Evolutionary conservation across 768 basidiomycete species (phyloP), one percentile per base, ranked within the genome.

Genomic region (Pisolithus albus): DNA sequence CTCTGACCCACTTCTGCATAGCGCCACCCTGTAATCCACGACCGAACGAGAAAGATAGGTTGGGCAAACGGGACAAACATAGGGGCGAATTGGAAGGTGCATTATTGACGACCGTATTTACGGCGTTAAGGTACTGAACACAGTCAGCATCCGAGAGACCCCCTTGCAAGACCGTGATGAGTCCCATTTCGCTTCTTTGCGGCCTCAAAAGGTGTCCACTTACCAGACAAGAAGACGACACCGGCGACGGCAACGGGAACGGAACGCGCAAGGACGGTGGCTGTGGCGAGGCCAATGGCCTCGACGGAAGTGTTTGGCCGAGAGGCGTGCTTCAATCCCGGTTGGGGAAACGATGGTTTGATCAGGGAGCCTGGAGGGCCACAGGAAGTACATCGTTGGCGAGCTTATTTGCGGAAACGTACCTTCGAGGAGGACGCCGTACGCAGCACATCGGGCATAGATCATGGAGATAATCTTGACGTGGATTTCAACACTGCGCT

Each of bases 331-430:
- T 75, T 70, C 19, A 74, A 56, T 7, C 77, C 74, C 15, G 77
- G 73, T 56, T 79, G 76, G 26, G 77, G 70, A 64, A 78, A 79
- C 1, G 75, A 78, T 4, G 75, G 75, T 50, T 79, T 79, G 54
- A 80, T 72, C 40, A 79, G 66, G 5, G 75, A 71, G 19, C 76
- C 77, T 78, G 45, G 13, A 50, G 37, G 34, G 11, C 34, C 10
- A 45, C 16, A 7, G 7, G 56, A 32, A 42, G 5, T 43, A 19
- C 5, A 42, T 7, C 13, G 40, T 30, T 21, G 9, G 16, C 28
- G 23, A 26, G 18, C 10, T 19, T 13, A 26, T 26, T 18, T 38
- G 15, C 7, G 9, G 10, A 39, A 18, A 47, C 68, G 51, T 53
- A 74, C 77, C 77, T 67, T 79, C 76, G 7, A 80, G 61, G 34